Percentiles rank a stretch among this genome's conserved stretches.
These are phyloP conservation scores for Trichoderma koningiopsis DNA, from an alignment of 2,329 filamentous ascomycete genomes.

Conservation along the genomic window DNA sequence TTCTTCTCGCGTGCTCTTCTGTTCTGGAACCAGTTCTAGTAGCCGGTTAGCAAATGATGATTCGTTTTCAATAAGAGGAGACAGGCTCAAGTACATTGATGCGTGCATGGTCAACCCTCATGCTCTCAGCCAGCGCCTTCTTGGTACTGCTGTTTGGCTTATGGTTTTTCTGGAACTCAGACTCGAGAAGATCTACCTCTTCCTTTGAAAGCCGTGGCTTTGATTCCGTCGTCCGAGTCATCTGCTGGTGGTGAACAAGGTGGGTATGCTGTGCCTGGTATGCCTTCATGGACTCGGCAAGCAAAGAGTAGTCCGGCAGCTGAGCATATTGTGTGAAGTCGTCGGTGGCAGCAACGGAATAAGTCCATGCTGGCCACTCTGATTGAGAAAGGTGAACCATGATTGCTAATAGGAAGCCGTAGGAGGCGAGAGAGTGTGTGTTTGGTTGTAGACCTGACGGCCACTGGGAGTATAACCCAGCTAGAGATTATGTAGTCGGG, in stretches of 20 bases:
- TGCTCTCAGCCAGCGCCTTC: slow-evolving; percentile 61
- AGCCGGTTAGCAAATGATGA: slow-evolving; percentile 36
- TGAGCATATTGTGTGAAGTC: slow-evolving; percentile 39
- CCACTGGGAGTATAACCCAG: background rate
- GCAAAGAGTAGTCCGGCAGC: slow-evolving; percentile 41
- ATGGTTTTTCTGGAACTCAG: slow-evolving; percentile 64
- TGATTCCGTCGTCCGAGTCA: slow-evolving; percentile 48
- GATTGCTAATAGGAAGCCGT: slow-evolving; percentile 23
- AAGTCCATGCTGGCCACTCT: slow-evolving; percentile 43
- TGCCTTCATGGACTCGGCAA: slow-evolving; percentile 44
- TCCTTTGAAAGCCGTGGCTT: slow-evolving; percentile 60
- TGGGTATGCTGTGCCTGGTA: slow-evolving; percentile 43
- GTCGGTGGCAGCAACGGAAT: slow-evolving; percentile 34
- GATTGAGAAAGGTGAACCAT: slow-evolving; percentile 42
- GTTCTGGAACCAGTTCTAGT: slow-evolving; percentile 70
- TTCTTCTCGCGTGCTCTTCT: slow-evolving; percentile 66
- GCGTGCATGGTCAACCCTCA: slow-evolving; percentile 63
- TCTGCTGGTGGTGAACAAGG: slow-evolving; percentile 42
- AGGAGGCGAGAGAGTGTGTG: background rate
- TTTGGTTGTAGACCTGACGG: background rate
- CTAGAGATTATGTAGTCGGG: slow-evolving; percentile 4
- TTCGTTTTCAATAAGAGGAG: background rate
- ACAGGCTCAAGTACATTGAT: slow-evolving; percentile 56
- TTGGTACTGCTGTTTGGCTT: slow-evolving; percentile 66
- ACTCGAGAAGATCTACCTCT: slow-evolving; percentile 61